Conservation (phyloP, 352 stramenopile genomes). For the Phytophthora fragariaefolia region DNA sequence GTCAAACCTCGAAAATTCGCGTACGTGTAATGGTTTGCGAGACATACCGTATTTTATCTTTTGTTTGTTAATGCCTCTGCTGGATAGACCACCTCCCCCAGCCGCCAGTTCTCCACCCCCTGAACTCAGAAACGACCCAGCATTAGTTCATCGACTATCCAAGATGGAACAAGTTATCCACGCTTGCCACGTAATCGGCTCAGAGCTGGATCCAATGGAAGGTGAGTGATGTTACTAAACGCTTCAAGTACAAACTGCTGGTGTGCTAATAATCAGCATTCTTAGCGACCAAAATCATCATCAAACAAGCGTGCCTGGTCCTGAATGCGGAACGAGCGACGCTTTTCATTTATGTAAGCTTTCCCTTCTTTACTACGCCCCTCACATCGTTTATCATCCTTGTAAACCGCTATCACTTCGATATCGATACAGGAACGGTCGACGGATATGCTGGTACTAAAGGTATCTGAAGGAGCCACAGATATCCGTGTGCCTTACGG, state of each 20-base stretch:
- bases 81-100: slow-evolving; percentile 11
- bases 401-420: slow-evolving; percentile 1
- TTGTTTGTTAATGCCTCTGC: not conserved
- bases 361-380: not conserved
- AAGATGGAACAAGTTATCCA: slow-evolving; percentile 83
- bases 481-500: slow-evolving; percentile 88
- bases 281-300: slow-evolving; percentile 83
- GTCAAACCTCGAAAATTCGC: slow-evolving; percentile 73
- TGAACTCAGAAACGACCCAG: slow-evolving; percentile 42
- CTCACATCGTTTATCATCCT: no score
- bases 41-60: no score
- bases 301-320: slow-evolving; percentile 87
- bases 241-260: not conserved
- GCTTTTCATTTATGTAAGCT: slow-evolving; percentile 86
- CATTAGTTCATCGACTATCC: slow-evolving; percentile 61
- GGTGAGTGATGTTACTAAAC: slow-evolving; percentile 40
- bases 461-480: slow-evolving; percentile 84
- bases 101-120: not conserved
- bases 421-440: slow-evolving; percentile 64
- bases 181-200: slow-evolving; percentile 81
- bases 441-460: slow-evolving; percentile 85
- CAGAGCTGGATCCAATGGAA: slow-evolving; percentile 76
- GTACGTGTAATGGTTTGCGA: no score
- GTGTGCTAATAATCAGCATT: not conserved
- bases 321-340: slow-evolving; percentile 91